Conservation (phyloP, 306 rosid genomes). For the Fragaria nilgerrensis region DNA sequence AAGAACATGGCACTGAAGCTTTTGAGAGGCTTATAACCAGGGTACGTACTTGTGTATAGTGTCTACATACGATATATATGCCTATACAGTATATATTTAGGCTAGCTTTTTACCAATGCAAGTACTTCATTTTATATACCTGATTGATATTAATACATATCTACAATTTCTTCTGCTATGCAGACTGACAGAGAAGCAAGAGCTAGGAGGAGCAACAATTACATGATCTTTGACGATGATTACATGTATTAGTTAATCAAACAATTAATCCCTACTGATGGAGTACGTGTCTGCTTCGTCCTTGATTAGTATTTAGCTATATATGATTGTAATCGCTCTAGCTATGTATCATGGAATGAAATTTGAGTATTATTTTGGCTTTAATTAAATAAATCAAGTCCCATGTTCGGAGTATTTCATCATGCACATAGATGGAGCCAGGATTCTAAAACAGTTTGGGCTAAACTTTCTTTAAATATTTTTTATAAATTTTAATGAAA, state of each 20-base stretch:
- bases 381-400: background rate
- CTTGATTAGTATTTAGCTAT: background rate
- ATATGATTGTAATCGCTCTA: background rate
- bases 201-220: slow-evolving; percentile 55
- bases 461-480: too few species aligned
- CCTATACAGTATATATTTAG: background rate
- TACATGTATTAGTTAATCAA: slow-evolving; percentile 26
- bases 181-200: slow-evolving; percentile 75
- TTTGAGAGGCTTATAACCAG: slow-evolving; percentile 78
- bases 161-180: slow-evolving; percentile 5
- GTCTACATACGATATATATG: background rate
- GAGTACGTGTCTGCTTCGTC: background rate
- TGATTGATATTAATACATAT: too few species aligned
- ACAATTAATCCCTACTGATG: background rate
- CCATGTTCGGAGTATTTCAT: background rate
- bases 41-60: slow-evolving; percentile 33
- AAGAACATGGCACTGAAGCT: slow-evolving; percentile 74
- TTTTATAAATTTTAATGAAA: too few species aligned
- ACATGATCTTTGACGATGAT: slow-evolving; percentile 79
- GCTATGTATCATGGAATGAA: background rate
- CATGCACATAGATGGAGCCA: too few species aligned
- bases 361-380: background rate
- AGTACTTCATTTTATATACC: too few species aligned
- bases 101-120: too few species aligned
- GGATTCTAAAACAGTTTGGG: too few species aligned